phyloP scores from a whole-genome alignment of 2,329 filamentous ascomycete species.

The Sporothrix curviconia region DNA sequence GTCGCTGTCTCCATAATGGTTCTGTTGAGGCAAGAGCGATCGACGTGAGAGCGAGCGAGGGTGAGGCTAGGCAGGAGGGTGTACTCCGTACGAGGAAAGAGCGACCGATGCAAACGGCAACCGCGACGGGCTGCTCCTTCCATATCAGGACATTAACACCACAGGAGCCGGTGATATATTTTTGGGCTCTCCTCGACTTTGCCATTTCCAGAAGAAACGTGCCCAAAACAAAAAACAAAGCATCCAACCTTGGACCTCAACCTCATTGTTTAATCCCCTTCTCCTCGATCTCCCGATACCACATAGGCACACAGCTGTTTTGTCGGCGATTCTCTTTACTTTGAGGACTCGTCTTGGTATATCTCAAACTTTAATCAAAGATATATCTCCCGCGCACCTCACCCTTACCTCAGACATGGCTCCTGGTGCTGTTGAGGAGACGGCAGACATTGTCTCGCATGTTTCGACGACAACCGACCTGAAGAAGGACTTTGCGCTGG shows the following conservation, averaged over 20 bases:
- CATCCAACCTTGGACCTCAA: no score
- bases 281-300: no score
- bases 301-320: no score
- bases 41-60: not conserved
- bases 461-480: not conserved
- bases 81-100: not conserved
- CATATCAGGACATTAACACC: no score
- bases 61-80: not conserved
- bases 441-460: not conserved
- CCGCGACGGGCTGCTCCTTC: no score
- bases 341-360: no score
- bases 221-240: no score
- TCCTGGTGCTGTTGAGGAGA: constrained; percentile 1
- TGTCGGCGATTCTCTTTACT: no score
- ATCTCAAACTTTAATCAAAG: no score
- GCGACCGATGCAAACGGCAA: not conserved
- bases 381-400: no score
- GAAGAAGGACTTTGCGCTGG: not conserved
- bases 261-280: no score
- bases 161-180: no score
- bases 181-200: not conserved
- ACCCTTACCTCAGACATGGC: not conserved
- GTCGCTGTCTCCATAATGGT: not conserved
- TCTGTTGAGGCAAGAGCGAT: not conserved
- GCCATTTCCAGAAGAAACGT: not conserved